Conservation (phyloP, 2,329 filamentous ascomycete species). For the Microsporum ferrugineum region DNA sequence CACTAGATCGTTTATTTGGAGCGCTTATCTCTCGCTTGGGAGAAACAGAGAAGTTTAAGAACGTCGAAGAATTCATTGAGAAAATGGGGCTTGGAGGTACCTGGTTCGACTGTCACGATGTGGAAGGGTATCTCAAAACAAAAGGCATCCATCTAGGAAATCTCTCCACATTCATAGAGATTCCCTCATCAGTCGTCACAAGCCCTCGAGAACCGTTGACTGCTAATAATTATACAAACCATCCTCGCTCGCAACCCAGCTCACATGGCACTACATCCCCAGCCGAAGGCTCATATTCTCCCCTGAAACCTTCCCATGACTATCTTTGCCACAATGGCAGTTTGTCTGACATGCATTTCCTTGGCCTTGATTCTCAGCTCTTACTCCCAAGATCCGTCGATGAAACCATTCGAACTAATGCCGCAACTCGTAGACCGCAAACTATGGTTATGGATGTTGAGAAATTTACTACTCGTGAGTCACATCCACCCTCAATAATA, state of each 20-base stretch:
- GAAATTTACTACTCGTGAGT: conserved; percentile 21
- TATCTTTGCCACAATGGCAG: not conserved
- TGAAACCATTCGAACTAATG: not conserved
- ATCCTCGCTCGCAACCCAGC: not conserved
- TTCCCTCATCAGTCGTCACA: conserved; percentile 12
- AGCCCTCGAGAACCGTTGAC: not conserved
- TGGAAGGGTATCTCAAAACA: conserved; percentile 58
- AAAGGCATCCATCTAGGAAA: conserved; percentile 24
- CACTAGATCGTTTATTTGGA: conserved; percentile 18
- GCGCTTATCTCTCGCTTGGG: conserved; percentile 12
- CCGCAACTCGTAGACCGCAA: not conserved
- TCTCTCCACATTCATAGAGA: conserved; percentile 21
- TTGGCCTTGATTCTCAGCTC: conserved; percentile 1
- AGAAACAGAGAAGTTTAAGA: conserved; percentile 10
- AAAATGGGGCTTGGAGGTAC: conserved; percentile 57
- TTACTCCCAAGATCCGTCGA: not conserved
- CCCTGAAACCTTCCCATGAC: not conserved
- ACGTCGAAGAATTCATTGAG: conserved; percentile 21
- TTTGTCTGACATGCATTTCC: conserved; percentile 1
- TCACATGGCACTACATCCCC: not conserved
- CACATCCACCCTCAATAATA: not conserved
- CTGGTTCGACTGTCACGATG: conserved; percentile 66
- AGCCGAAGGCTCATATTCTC: not conserved
- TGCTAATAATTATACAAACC: not conserved
- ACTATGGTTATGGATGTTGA: conserved; percentile 19